Percentiles rank a stretch among this genome's conserved stretches.
Evolutionary conservation across 2,329 filamentous ascomycete species (phyloP).

Genomic region (Amauroascus niger): DNA sequence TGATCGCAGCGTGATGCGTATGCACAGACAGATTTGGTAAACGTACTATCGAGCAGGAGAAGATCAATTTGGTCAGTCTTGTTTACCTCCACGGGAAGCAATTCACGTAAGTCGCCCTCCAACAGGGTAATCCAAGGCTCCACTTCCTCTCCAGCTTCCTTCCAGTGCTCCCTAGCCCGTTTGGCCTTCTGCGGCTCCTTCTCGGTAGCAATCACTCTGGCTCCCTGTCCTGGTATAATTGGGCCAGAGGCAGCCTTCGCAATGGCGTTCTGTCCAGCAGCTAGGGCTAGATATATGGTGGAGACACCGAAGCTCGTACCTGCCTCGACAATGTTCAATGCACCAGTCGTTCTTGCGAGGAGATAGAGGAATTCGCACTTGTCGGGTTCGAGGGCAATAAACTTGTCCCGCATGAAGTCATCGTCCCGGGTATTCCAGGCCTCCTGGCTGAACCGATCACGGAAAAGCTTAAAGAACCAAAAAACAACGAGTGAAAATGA

Average conservation of each 20-base stretch:
- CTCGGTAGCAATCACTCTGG: conserved; percentile 51
- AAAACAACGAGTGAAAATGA: conserved; percentile 19
- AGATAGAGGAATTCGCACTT: conserved; percentile 51
- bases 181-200: conserved; percentile 47
- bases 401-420: conserved; percentile 45
- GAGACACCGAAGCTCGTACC: conserved; percentile 54
- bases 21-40: background rate
- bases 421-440: conserved; percentile 23
- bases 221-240: conserved; percentile 22
- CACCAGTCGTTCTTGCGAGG: conserved; percentile 41
- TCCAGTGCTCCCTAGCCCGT: conserved; percentile 47
- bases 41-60: conserved; percentile 52
- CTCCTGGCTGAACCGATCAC: conserved; percentile 3
- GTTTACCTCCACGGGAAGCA: conserved; percentile 41
- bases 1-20: background rate
- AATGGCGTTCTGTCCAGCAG: conserved; percentile 42
- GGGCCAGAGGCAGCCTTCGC: conserved; percentile 11
- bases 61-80: conserved; percentile 41
- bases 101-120: conserved; percentile 50
- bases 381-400: conserved; percentile 51
- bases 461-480: conserved; percentile 17
- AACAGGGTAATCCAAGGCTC: conserved; percentile 46
- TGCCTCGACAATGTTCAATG: conserved; percentile 48
- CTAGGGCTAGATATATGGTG: conserved; percentile 54
- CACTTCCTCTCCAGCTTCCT: conserved; percentile 41